Conservation (phyloP, 495 filamentous ascomycete species). For the Aspergillus coremiiformis region DNA sequence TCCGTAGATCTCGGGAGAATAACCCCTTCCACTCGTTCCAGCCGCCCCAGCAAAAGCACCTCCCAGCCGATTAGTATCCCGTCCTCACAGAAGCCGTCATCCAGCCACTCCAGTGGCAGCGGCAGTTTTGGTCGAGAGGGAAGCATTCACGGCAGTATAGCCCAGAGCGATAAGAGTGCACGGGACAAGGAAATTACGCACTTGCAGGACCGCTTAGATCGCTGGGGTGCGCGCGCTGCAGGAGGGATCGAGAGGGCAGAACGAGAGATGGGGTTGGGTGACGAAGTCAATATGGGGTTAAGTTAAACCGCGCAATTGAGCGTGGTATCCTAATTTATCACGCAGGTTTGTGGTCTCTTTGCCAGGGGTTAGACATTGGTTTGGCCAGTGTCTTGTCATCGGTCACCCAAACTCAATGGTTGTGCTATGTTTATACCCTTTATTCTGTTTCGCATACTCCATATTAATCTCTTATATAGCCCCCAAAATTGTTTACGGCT, state of each 20-base stretch:
- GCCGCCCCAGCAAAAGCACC: constrained; percentile 12
- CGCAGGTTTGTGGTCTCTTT: not conserved
- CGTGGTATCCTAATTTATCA: not conserved
- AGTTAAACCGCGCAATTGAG: constrained; percentile 28
- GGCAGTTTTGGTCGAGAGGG: constrained; percentile 28
- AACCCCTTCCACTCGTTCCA: constrained; percentile 16
- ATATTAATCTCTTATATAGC: not conserved
- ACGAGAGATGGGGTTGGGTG: constrained; percentile 41
- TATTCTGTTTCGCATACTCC: not conserved
- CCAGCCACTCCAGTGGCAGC: constrained; percentile 16
- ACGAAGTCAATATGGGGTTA: constrained; percentile 49
- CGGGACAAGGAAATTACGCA: constrained; percentile 46
- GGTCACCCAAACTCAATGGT: not conserved
- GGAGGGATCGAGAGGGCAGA: constrained; percentile 39
- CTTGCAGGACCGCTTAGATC: constrained; percentile 40
- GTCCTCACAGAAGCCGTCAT: constrained; percentile 21
- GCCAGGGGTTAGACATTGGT: not conserved
- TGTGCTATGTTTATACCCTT: not conserved
- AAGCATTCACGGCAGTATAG: constrained; percentile 26
- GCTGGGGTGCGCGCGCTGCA: constrained; percentile 33
- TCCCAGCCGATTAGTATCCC: constrained; percentile 33
- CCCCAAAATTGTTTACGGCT: not conserved
- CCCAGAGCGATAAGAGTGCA: constrained; percentile 35
- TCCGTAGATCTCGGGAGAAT: constrained; percentile 22
- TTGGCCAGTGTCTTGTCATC: not conserved